Evolutionary conservation across 345 rosid species (phyloP), one percentile per base, ranked within the genome.

Genomic region (Moringa oleifera): DNA sequence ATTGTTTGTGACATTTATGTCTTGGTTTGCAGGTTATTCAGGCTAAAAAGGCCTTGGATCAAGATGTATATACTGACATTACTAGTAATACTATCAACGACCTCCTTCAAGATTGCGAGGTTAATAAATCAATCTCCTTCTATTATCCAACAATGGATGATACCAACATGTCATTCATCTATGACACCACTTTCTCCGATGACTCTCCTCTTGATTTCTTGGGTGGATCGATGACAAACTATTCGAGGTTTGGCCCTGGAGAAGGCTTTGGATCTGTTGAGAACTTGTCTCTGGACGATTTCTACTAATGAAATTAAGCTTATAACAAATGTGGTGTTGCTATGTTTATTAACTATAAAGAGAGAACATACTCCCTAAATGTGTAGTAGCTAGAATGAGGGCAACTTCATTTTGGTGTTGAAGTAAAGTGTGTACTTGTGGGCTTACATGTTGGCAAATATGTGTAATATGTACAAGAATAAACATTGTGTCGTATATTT

Each of bases 201-300:
- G 92, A 87, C 71, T 81, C 83, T 5, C 93, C 97, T 0, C 88
- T 90, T 15, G 99, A 94, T 78, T 90, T 83, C 67, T 74, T 86
- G 68, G 91, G 96, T 4, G 97, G 92, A 61, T 79, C 85, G 8
- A 70, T 81, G 79, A 83, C 87, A 37, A 73, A 71, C 70, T 82
- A 81, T 62, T 77, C 89, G 4, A 75, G 77, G 67, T 71, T 76
- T 1, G 80, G 85, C 45, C 73, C 82, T 36, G 68, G 81, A 7
- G 96, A 85, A 49, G 83, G 65, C 75, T 86, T 94, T 10, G 95
- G 92, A 12, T 70, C 97, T 2, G 91, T 87, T 18, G 98, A 92
- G 63, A 92, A 78, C 82, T 62, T 86, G 37, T 83, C 83, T 19
- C 85, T 85, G 8, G 96, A 87, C 57, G 98, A 93, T 64, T 88